Percentiles rank a stretch among this genome's conserved stretches.
These are phyloP conservation scores for Aspergillus ibericus DNA, from an alignment of 2,329 filamentous ascomycete species.

Conservation along the genomic window DNA sequence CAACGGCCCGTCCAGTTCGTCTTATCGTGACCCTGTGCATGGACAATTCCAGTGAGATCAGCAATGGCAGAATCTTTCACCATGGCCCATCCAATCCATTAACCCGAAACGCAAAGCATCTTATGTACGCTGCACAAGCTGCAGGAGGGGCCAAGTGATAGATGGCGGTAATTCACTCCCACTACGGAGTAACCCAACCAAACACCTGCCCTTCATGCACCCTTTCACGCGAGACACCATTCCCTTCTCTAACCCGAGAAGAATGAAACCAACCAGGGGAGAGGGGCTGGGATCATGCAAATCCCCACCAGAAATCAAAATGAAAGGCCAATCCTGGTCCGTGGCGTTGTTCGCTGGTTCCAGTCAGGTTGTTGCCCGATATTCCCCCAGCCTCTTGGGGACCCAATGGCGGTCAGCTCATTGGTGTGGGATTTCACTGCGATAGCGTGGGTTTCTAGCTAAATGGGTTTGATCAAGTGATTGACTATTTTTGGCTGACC, in stretches of 20 bases:
- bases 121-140: neutral
- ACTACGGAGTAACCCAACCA: neutral
- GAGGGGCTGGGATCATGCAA: slow-evolving; percentile 8
- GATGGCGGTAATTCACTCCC: neutral
- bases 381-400: slow-evolving; percentile 23
- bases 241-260: neutral
- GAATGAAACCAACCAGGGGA: slow-evolving; percentile 3
- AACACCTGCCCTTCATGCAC: neutral
- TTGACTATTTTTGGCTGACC: neutral
- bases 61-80: neutral
- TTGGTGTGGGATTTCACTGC: neutral
- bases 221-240: slow-evolving; percentile 1
- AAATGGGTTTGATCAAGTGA: neutral
- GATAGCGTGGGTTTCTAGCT: neutral
- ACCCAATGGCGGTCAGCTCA: slow-evolving; percentile 24
- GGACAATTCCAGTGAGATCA: neutral
- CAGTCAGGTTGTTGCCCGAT: slow-evolving; percentile 10
- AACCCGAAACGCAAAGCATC: neutral
- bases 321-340: neutral
- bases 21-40: slow-evolving; percentile 1
- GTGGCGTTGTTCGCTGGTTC: neutral
- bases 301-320: too few species aligned
- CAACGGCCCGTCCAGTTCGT: slow-evolving; percentile 4
- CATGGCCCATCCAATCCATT: too few species aligned
- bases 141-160: neutral